Percentiles rank a stretch among this genome's conserved stretches.
Evolutionary conservation across 306 rosid species (phyloP).

Genomic region (Neltuma alba): DNA sequence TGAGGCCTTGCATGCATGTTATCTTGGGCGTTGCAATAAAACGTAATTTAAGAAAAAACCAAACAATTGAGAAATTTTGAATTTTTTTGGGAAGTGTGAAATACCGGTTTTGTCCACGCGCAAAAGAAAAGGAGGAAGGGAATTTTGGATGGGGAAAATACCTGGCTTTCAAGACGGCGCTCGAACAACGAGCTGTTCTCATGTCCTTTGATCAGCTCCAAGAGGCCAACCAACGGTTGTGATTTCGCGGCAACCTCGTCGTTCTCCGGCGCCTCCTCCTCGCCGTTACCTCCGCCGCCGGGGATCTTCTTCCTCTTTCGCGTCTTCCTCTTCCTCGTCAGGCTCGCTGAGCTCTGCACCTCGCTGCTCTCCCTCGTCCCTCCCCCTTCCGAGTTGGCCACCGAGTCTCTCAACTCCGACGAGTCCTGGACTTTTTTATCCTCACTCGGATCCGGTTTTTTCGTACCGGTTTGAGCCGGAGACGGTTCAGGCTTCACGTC

Average conservation of each 20-base stretch:
- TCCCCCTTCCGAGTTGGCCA: conserved; percentile 60
- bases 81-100: conserved; percentile 25
- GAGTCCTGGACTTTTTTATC: conserved; percentile 52
- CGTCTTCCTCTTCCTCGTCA: conserved; percentile 53
- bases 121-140: not conserved
- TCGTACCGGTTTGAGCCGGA: conserved; percentile 35
- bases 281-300: conserved; percentile 32
- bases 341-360: conserved; percentile 84
- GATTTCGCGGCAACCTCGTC: conserved; percentile 44
- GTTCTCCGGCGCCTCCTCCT: conserved; percentile 33
- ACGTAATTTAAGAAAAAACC: not conserved
- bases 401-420: conserved; percentile 67
- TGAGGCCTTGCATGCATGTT: conserved; percentile 11
- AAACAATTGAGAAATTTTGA: not conserved
- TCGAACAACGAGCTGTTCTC: conserved; percentile 64
- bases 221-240: conserved; percentile 58
- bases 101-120: conserved; percentile 39
- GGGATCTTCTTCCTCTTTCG: conserved; percentile 48
- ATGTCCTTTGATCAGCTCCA: conserved; percentile 62
- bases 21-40: not conserved
- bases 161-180: conserved; percentile 80
- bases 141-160: conserved; percentile 19
- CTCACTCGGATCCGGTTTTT: conserved; percentile 45
- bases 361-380: conserved; percentile 72
- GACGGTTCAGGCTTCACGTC: conserved; percentile 27